Base-by-base conservation (phyloP, 331 rosid genomes). In the Rosa hybrid region DNA sequence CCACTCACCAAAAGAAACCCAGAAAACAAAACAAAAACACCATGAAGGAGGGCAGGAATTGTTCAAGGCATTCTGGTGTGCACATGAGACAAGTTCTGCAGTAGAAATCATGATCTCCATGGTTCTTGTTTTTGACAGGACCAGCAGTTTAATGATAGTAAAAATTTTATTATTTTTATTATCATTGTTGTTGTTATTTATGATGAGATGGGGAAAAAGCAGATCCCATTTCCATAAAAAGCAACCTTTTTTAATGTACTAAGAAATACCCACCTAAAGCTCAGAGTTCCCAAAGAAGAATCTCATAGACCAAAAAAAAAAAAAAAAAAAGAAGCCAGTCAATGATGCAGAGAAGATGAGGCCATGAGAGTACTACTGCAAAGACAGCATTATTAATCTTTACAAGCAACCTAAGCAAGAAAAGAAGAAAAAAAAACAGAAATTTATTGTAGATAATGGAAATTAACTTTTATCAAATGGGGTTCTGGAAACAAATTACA, bases 211-310 rank as follows among this genome's bases (percentile, higher is more conserved):
- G 80, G 83, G 71, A 85, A 89, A 87, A 94, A 89, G 96, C 94
- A 89, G 89, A 90, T 87, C 92, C 88, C 96, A 86, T 89, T 94
- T 94, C 97, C 92, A 90, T 87, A 90, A 92, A 87, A 90, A 82
- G 93, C 92, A 83, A 83, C 91, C 89, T 92, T 92, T 92, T 89
- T 79, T 77, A 84, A 76, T 90, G 96, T 88, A 84, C 96, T 83
- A 89, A 84, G 90, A 83, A 92, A 94, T 86, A 86, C 96, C 96
- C 86, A 89, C 87, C 94, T 87, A 87, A 91, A 88, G 91, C 90
- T 88, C 92, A 89, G 91, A 90, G 89, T 84, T 90, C 88, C 81
- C 81, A 90, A 89, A 89, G 87, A 89, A 84, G 97, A 89, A 90
- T 86, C 90, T 85, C 89, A 84, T 86, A 87, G 63, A 75, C 78